Percentiles rank a stretch among this genome's conserved stretches.
Conservation (phyloP, 2,329 filamentous ascomycete species). For the Scopulariopsis brevicaulis region DNA sequence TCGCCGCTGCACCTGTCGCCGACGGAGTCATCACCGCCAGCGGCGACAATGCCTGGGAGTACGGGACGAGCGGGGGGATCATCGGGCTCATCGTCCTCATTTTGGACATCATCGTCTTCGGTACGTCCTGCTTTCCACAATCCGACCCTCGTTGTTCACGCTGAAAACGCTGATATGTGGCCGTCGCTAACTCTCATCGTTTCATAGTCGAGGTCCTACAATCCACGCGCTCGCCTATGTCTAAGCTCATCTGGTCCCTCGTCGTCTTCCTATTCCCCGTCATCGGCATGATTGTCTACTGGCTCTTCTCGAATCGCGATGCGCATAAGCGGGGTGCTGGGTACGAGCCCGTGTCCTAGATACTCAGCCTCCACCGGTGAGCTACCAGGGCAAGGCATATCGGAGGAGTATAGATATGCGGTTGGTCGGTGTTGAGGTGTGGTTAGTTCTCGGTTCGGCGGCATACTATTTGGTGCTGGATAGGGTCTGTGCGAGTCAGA, state of each 20-base stretch:
- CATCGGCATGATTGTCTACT: slow-evolving; percentile 50
- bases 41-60: slow-evolving; percentile 37
- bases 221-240: slow-evolving; percentile 43
- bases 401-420: no score
- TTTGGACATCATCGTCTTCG: slow-evolving; percentile 50
- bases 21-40: slow-evolving; percentile 9
- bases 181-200: slow-evolving; percentile 7
- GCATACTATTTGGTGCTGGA: no score
- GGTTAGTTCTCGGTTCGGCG: no score
- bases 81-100: slow-evolving; percentile 49
- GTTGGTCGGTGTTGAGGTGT: no score
- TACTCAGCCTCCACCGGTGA: not conserved
- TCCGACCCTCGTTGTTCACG: not conserved
- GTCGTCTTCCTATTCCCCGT: slow-evolving; percentile 55
- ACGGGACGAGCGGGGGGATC: slow-evolving; percentile 49
- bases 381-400: not conserved
- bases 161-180: not conserved
- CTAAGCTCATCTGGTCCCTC: slow-evolving; percentile 52
- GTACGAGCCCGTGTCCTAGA: slow-evolving; percentile 37
- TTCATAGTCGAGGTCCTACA: slow-evolving; percentile 49
- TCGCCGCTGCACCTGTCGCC: not conserved
- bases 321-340: slow-evolving; percentile 38
- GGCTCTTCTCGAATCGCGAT: slow-evolving; percentile 49
- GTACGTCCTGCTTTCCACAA: slow-evolving; percentile 27
- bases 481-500: no score